Base-by-base conservation (phyloP, 2,329 filamentous ascomycete species). In the Fusarium siculi region DNA sequence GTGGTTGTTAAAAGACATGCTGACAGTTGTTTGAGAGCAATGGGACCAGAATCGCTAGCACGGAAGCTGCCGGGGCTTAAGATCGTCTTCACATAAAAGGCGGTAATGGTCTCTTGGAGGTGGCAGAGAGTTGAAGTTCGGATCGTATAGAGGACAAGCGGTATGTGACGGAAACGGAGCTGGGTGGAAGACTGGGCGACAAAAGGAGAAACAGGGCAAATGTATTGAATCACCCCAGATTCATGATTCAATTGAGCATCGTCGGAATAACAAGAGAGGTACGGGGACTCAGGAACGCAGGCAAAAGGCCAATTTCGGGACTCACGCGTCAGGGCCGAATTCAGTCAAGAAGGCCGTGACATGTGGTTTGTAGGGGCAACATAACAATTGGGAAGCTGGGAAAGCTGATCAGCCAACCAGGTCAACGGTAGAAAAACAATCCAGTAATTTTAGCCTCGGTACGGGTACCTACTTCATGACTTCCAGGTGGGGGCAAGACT, bases 1-100 rank as follows among this genome's bases (percentile, higher is more conserved):
- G 73, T 82, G 82, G 77, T 83, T 82, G 76, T 82, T 82, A 77
- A 84, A 82, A 64, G 85, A 82, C 85, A 87, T 87, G 76, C 72
- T 72, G 68, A 54, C 61, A 65, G 56, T 32, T 55, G 56, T 50
- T 54, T 39, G 28, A 46, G 42, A 52, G 47, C 25, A 42, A 56
- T 49, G 46, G 66, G 52, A 57, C 60, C 63, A 62, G 59, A 16
- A 52, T 55, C n/a, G 32, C 60, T 46, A 43, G 49, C 30, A 49
- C 25, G 25, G n/a, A 52, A 58, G 52, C 62, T 50, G 32, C 59
- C 34, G 59, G 52, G 32, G 46, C 42, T 54, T 42, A 70, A 49
- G 53, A 52, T 63, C 53, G 55, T 52, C 56, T 56, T 37, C 52
- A 75, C 68, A 68, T 70, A 49, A 70, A 78, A 53, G 56, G 66